Evolutionary conservation across 2,329 filamentous ascomycete genomes (phyloP), one percentile per base, ranked within the genome.

Genomic region (Ascosphaera apis): DNA sequence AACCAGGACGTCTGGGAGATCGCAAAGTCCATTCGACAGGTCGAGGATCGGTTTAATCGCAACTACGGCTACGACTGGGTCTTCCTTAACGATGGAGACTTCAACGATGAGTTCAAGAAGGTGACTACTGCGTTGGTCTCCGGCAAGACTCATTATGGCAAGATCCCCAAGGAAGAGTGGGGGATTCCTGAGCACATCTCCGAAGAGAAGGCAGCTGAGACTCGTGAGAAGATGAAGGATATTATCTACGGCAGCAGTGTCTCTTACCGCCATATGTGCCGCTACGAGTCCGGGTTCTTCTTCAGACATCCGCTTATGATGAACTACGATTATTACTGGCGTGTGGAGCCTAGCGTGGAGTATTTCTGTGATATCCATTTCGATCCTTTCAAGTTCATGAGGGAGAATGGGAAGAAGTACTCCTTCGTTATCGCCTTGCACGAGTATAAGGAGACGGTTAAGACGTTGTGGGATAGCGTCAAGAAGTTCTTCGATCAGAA

Each of bases 241-340:
- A 91, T 98, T 56, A 98, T 98, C 58, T 98, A 98, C 53, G 88
- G 88, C 41, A 88, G 95, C 57, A 92, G 83, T 8, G 62, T 91
- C 60, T 91, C 81, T 61, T 98, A 98, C 64, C 75, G 88, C 43
- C 91, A 98, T 65, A 98, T 98, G 88, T 98, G 88, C 60, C 81
- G 88, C 44, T 98, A 92, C 53, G 88, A 98, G 60, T 95, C 86
- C 5, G 88, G 88, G 28, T 98, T 98, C 67, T 98, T 98, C 68
- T 98, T 95, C 72, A 82, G 78, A 41, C 88, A 98, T 55, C 69
- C 72, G 19, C 62, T 93, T 45, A 84, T 98, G 80, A 61, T 80
- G 55, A 83, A 95, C 54, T 98, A 91, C 58, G 88, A 98, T 53
- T 98, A 82, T 71, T 98, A 98, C 69, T 98, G 88, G 88, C 81